Evolutionary conservation across 176 grass and related monocot genomes (phyloP).

Genomic region (Typha latifolia): DNA sequence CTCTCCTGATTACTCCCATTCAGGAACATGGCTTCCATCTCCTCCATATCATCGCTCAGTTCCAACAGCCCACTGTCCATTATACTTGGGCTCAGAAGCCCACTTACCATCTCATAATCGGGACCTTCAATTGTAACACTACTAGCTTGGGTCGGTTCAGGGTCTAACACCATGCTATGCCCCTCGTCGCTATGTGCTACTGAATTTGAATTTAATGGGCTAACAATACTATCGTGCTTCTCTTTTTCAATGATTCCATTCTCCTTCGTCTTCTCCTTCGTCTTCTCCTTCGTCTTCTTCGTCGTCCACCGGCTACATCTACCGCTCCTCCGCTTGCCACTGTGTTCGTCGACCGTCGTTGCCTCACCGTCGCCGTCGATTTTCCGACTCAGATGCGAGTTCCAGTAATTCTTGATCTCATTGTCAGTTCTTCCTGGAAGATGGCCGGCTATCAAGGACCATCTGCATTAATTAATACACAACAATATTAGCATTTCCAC

Average conservation of each 20-base stretch:
- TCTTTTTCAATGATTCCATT: background rate
- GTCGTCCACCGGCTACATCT: background rate
- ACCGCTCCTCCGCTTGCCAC: conserved; percentile 36
- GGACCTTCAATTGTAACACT: conserved; percentile 25
- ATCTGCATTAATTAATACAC: background rate
- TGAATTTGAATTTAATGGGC: background rate
- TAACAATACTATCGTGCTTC: background rate
- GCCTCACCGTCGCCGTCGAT: background rate
- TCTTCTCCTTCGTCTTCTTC: background rate
- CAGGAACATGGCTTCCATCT: background rate
- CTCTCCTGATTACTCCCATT: background rate
- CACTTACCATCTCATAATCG: conserved; percentile 33
- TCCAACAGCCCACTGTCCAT: background rate
- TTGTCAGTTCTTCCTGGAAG: background rate
- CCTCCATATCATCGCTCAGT: background rate
- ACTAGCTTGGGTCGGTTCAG: conserved; percentile 25
- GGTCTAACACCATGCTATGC: background rate
- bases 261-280: background rate
- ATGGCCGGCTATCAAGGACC: background rate
- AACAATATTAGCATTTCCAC: background rate
- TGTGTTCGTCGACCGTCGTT: background rate
- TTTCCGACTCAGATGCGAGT: background rate
- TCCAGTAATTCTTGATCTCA: conserved; percentile 6
- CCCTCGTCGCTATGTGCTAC: conserved; percentile 16
- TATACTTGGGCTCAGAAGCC: background rate